Conservation (phyloP, 2,329 filamentous ascomycete genomes). For the Metarhizium guizhouense region DNA sequence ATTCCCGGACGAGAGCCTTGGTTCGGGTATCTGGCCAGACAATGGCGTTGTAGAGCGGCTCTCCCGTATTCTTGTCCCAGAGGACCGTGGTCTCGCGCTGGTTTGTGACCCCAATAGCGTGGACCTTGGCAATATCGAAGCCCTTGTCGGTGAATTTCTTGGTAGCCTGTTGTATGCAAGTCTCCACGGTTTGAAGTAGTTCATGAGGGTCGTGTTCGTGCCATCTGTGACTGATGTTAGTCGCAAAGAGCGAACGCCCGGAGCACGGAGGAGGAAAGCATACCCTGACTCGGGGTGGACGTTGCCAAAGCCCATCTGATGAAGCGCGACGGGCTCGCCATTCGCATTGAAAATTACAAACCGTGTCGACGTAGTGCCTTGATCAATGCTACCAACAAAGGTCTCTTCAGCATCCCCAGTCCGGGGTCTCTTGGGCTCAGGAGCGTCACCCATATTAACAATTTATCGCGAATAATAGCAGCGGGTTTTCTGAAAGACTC, state of each 20-base stretch:
- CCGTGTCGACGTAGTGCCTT: constrained; percentile 80
- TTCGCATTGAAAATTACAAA: constrained; percentile 83
- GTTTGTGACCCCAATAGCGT: constrained; percentile 77
- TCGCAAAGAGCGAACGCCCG: not conserved
- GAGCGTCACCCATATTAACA: constrained; percentile 18
- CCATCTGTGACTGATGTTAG: constrained; percentile 48
- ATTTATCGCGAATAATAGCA: constrained; percentile 16
- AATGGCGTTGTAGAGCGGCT: constrained; percentile 75
- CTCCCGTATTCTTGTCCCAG: constrained; percentile 74
- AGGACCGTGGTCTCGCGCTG: constrained; percentile 83
- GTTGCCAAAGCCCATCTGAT: constrained; percentile 82
- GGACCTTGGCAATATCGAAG: constrained; percentile 59
- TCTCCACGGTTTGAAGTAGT: constrained; percentile 64
- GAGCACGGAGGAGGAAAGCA: constrained; percentile 1
- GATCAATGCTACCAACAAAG: constrained; percentile 83
- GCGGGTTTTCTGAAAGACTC: not conserved
- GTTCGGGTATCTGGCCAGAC: constrained; percentile 88
- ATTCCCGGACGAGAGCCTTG: constrained; percentile 59
- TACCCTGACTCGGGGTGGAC: constrained; percentile 79
- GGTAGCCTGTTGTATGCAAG: constrained; percentile 70
- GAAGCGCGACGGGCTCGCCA: constrained; percentile 69
- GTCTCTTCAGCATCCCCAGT: constrained; percentile 27
- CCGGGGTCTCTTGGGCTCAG: constrained; percentile 9
- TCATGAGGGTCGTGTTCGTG: constrained; percentile 81
- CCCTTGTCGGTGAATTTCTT: constrained; percentile 63